Conservation (phyloP, 306 rosid species). For the apple (Malus domestica) region DNA sequence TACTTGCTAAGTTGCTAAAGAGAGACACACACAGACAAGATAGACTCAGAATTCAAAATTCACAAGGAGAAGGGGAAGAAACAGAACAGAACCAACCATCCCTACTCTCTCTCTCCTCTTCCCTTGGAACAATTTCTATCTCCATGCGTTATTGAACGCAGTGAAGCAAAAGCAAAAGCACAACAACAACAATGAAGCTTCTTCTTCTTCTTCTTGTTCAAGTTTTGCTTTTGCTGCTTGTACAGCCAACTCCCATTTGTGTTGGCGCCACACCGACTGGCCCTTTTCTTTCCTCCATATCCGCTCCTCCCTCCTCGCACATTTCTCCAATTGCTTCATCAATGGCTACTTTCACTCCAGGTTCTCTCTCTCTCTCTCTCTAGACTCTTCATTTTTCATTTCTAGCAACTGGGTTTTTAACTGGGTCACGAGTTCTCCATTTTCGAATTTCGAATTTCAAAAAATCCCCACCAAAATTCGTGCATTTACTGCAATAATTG, state of each 20-base stretch:
- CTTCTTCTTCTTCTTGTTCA: constrained; percentile 11
- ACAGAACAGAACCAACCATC: constrained; percentile 1
- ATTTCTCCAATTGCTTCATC: constrained; percentile 40
- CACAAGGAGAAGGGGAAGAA: not conserved
- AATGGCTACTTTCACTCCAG: constrained; percentile 60
- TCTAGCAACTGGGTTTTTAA: constrained; percentile 8
- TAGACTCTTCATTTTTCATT: constrained; percentile 4
- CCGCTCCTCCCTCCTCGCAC: constrained; percentile 29
- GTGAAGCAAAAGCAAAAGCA: constrained; percentile 17
- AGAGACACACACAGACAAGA: not conserved
- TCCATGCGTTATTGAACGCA: constrained; percentile 22
- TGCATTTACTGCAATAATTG: constrained; percentile 24
- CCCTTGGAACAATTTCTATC: constrained; percentile 15
- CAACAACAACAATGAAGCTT: constrained; percentile 31
- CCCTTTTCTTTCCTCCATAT: constrained; percentile 26
- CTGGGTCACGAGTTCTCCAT: constrained; percentile 13
- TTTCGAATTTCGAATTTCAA: constrained; percentile 39
- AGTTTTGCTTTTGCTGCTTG: constrained; percentile 13
- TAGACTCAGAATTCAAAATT: not conserved
- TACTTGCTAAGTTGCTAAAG: not conserved
- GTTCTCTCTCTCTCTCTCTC: constrained; percentile 13
- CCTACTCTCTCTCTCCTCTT: constrained; percentile 12
- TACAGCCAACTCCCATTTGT: constrained; percentile 38
- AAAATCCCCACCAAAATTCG: constrained; percentile 2
- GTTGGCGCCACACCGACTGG: constrained; percentile 28